Evolutionary conservation across 768 basidiomycete species (phyloP).

Genomic region (Candolleomyces aberdarensis): DNA sequence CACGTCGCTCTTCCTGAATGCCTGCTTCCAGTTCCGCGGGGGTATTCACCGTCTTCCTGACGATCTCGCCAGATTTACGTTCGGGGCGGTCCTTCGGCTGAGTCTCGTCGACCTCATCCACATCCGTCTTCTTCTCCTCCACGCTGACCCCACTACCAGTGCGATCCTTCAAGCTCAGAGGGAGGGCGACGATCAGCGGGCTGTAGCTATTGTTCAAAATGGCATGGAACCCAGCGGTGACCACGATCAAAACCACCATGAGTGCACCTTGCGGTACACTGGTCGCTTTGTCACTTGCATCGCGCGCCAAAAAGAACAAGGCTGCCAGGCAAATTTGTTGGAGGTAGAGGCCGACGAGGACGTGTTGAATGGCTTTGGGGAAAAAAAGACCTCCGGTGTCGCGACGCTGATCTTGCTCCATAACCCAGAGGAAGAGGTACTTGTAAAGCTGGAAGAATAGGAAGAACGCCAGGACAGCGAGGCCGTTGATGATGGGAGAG

Average conservation of each 20-base stretch:
- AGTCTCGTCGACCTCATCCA: background rate
- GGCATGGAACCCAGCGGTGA: conserved; percentile 75
- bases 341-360: conserved; percentile 93
- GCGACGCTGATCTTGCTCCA: conserved; percentile 59
- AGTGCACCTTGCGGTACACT: conserved; percentile 75
- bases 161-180: conserved; percentile 68
- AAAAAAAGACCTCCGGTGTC: conserved; percentile 96
- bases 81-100: background rate
- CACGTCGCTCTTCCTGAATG: background rate
- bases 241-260: conserved; percentile 79
- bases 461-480: conserved; percentile 80
- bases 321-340: conserved; percentile 83
- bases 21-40: too few species aligned
- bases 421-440: conserved; percentile 81
- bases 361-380: conserved; percentile 89
- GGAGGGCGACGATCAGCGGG: conserved; percentile 72
- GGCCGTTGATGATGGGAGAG: conserved; percentile 90
- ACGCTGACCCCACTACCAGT: background rate
- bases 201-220: conserved; percentile 77
- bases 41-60: too few species aligned
- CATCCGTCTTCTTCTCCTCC: conserved; percentile 11
- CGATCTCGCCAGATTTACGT: too few species aligned
- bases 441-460: conserved; percentile 82
- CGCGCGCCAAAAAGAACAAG: conserved; percentile 83
- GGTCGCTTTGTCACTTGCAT: conserved; percentile 48